Base-by-base conservation (phyloP, 345 rosid species). In the Eucalyptus victrix region DNA sequence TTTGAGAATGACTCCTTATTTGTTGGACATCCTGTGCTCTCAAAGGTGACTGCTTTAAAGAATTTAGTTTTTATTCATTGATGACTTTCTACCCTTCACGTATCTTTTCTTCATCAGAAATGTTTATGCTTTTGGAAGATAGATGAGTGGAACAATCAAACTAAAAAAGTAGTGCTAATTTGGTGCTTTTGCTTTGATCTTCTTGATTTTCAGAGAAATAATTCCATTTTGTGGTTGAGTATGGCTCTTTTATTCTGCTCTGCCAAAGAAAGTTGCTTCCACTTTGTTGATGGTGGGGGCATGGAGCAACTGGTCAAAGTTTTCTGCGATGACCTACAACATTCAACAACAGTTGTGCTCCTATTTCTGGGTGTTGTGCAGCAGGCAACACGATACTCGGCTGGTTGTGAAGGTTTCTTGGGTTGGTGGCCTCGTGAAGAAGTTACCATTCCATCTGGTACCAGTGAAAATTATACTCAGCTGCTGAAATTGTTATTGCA, bases 351-450 rank as follows among this genome's bases (percentile, higher is more conserved):
- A 86, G 86, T 91, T 76, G 89, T 93, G 50, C 92, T 97, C 86
- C 89, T 97, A 87, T 92, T 93, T 60, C 97, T 97, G 91, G 98
- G 96, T 94, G 99, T 95, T 88, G 89, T 94, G 88, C 99, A 97
- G 96, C 99, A 92, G 93, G 98, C 99, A 90, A 97, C 98, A 62
- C 94, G 96, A 37, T 95, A 97, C 94, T 93, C 99, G 51, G 91
- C 97, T 92, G 99, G 99, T 17, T 97, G 99, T 91, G 99, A 97
- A 90, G 97, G 97, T 83, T 93, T 95, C 91, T 91, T 97, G 89
- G 99, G 99, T 86, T 97, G 99, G 99, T 97, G 99, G 98, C 99
- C 97, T 90, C 99, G 97, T 88, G 96, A 96, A 93, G 95, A 97
- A 92, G 97, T 94, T 90, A 92, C 87, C 67, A 91, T 97, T 65